Conservation (phyloP, 441 rosid species). For the Gossypium laxum region DNA sequence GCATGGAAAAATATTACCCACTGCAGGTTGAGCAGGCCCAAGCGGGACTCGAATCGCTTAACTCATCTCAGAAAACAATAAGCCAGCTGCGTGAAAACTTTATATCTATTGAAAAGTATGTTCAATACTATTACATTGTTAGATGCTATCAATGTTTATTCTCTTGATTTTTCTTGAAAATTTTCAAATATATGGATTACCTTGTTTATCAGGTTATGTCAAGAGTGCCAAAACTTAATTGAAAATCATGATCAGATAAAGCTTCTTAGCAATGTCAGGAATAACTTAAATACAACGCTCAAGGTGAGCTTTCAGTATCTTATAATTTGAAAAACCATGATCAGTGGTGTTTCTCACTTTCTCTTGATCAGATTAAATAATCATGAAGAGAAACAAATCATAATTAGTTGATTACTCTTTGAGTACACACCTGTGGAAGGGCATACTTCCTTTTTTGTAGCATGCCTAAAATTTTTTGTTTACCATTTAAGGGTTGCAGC, state of each 20-base stretch:
- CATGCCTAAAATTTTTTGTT: background rate
- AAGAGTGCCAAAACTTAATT: constrained; percentile 90
- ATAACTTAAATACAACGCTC: constrained; percentile 76
- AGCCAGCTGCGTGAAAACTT: constrained; percentile 69
- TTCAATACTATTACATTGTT: constrained; percentile 7
- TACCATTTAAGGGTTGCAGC: background rate
- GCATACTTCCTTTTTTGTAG: background rate
- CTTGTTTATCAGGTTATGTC: constrained; percentile 58
- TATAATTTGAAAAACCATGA: background rate
- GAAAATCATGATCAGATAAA: constrained; percentile 96
- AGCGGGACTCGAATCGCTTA: constrained; percentile 67
- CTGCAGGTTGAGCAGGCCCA: constrained; percentile 85
- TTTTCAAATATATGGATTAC: background rate
- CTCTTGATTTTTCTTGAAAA: background rate
- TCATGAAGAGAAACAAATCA: background rate
- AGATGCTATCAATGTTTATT: background rate
- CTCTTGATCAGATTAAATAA: background rate
- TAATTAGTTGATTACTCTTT: background rate
- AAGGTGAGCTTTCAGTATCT: constrained; percentile 39
- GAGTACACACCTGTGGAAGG: background rate
- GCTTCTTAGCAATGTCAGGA: constrained; percentile 90
- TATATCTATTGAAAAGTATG: constrained; percentile 70
- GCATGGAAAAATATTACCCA: background rate
- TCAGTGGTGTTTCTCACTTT: background rate
- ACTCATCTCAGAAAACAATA: constrained; percentile 63